Base-by-base conservation (phyloP, 2,329 filamentous ascomycete species). In the Colletotrichum godetiae region DNA sequence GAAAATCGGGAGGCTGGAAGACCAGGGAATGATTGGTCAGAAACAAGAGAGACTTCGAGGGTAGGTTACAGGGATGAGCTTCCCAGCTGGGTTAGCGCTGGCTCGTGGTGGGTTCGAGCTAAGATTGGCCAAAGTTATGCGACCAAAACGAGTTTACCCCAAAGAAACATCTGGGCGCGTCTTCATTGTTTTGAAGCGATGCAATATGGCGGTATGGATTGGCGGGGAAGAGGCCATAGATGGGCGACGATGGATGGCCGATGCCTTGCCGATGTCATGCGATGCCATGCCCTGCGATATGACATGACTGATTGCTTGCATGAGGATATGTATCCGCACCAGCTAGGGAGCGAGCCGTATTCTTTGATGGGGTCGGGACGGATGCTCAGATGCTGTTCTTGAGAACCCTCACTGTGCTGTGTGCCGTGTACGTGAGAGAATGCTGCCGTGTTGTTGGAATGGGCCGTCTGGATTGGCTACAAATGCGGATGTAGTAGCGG, bases 51-150 rank as follows among this genome's bases (percentile, higher is more conserved):
- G 55, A n/a, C 46, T 8, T 56, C 15, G 46, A 71, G 53, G 35
- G 46, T 52, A 37, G 3, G 13, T 65, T 55, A 46, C 67, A 73
- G 55, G 70, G 70, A 53, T 70, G 12, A 49, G 46, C 65, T 55
- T 69, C 70, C 55, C 37, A 22, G 31, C 33, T 7, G 12, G 53
- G 70, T 42, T 73, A 70, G 71, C 37, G 46, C 22, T 15, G 15
- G 56, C 5, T 52, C 13, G 52, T 22, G 19, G 62, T 63, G 68
- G 68, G 29, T 27, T 19, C 13, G 24, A 24, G 42, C 72, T 74
- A 60, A 74, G 42, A 74, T 74, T 74, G 72, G 68, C 35, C 68
- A 66, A 66, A 67, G 58, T 74, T 72, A 74, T 74, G 72, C 68
- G 57, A 37, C 35, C 52, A 29, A 35, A 67, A 49, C 58, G 60